Conservation (phyloP, 176 grass and related monocot genomes). For the Dendrocalamus sinicus region DNA sequence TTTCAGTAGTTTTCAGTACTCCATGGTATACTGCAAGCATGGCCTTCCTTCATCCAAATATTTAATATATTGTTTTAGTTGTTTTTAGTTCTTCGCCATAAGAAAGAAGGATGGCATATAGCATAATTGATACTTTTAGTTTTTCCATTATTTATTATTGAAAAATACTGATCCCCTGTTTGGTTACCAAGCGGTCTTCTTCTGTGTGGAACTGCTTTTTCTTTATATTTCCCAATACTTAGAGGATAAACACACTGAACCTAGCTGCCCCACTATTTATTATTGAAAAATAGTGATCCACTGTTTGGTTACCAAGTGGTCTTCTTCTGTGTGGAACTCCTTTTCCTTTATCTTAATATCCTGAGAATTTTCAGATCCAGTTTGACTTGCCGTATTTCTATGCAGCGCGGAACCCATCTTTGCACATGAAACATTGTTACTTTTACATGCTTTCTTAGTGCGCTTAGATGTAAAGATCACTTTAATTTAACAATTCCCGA, state of each 20-base stretch:
- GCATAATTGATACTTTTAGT: background rate
- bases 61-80: background rate
- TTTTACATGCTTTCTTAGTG: constrained; percentile 19
- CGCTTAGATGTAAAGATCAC: background rate
- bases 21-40: background rate
- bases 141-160: background rate
- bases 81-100: background rate
- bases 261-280: background rate
- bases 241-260: background rate
- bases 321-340: background rate
- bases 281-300: background rate
- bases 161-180: background rate
- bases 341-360: background rate
- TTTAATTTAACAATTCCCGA: constrained; percentile 14
- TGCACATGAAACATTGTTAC: background rate
- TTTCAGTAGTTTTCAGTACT: background rate
- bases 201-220: background rate
- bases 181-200: background rate
- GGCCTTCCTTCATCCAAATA: background rate
- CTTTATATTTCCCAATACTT: no score
- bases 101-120: background rate
- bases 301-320: background rate
- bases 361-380: background rate
- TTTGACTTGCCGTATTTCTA: background rate
- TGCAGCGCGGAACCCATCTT: background rate